Base-by-base conservation (phyloP, 257 asterid genomes). In the Solanum piurae region DNA sequence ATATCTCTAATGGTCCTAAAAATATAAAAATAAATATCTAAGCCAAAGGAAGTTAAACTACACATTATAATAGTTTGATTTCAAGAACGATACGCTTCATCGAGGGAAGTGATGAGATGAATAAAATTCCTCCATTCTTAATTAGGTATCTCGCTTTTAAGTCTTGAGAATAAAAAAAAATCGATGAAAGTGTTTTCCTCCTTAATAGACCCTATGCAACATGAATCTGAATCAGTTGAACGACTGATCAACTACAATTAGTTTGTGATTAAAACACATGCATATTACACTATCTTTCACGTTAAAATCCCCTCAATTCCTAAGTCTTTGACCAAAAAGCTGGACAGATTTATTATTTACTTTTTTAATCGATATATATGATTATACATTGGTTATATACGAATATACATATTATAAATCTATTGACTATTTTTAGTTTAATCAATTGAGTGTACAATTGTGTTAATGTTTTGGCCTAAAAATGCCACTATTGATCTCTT, bases 311-410 rank as follows among this genome's bases (percentile, higher is more conserved):
- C 31, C 11, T 36, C 33, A 23, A 37, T 3, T 37, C 58, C 0
- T 2, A 2, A n/a, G 58, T 4, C 37, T 1, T 14, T 77, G n/a
- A 42, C 16, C 62, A 23, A 60, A 60, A 9, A 23, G 6, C 0
- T 1, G 6, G 0, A 60, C 13, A 60, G 0, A 60, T 55, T 55
- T 55, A 55, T 20, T 55, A 0, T 55, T 20, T 0, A 55, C 25
- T 0, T 55, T 55, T 55, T 20, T 18, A 55, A 20, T 7, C 4
- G 2, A 55, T 55, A 18, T 23, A 0, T 0, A 21, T 23, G 2
- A 9, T 60, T 9, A 60, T 60, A 1, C 0, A 2, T 23, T 23
- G 14, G 0, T 9, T 21, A 60, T 2, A 60, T 3, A 60, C 12
- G 0, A 60, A 60, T 23, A 62, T 0, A 62, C 12, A 62, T 62